Conservation (phyloP, 2,329 filamentous ascomycete genomes). For the Hymenoscyphus infarciens region DNA sequence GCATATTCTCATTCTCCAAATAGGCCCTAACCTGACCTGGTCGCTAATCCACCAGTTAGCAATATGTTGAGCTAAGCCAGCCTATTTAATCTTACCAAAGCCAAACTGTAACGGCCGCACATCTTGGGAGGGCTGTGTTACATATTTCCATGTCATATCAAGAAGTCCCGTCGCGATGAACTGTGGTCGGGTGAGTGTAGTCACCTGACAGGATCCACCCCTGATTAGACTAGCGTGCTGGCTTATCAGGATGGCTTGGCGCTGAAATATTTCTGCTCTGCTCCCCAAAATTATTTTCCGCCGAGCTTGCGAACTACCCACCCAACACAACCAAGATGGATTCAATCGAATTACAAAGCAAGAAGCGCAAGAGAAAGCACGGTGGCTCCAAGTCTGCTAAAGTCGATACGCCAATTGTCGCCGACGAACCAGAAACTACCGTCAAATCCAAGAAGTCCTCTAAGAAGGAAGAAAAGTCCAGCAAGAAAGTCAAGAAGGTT, state of each 20-base stretch:
- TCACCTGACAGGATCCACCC: background rate
- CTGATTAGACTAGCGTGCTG: slow-evolving; percentile 20
- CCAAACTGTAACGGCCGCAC: slow-evolving; percentile 36
- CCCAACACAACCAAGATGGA: slow-evolving; percentile 26
- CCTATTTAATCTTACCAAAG: slow-evolving; percentile 25
- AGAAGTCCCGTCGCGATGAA: background rate
- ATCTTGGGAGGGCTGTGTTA: slow-evolving; percentile 18
- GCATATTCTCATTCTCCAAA: slow-evolving; percentile 71
- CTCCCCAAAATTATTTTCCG: slow-evolving; percentile 19
- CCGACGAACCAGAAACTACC: slow-evolving; percentile 14
- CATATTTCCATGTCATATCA: background rate
- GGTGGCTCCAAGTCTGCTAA: slow-evolving; percentile 25
- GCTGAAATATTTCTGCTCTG: slow-evolving; percentile 8
- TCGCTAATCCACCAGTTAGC: slow-evolving; percentile 48
- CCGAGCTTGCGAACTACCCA: background rate
- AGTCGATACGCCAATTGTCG: slow-evolving; percentile 13
- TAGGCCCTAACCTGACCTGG: slow-evolving; percentile 71
- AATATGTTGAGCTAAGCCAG: background rate
- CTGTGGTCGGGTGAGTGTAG: background rate
- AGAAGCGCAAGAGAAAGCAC: slow-evolving; percentile 37
- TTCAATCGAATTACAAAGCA: slow-evolving; percentile 29
- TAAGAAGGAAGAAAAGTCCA: slow-evolving; percentile 25
- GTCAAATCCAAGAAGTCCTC: slow-evolving; percentile 27
- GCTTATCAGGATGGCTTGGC: slow-evolving; percentile 14
- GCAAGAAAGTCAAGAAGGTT: slow-evolving; percentile 40